Percentiles rank a stretch among this genome's conserved stretches.
phyloP scores from a whole-genome alignment of 2,329 filamentous ascomycete species.

The Colletotrichum sp. region DNA sequence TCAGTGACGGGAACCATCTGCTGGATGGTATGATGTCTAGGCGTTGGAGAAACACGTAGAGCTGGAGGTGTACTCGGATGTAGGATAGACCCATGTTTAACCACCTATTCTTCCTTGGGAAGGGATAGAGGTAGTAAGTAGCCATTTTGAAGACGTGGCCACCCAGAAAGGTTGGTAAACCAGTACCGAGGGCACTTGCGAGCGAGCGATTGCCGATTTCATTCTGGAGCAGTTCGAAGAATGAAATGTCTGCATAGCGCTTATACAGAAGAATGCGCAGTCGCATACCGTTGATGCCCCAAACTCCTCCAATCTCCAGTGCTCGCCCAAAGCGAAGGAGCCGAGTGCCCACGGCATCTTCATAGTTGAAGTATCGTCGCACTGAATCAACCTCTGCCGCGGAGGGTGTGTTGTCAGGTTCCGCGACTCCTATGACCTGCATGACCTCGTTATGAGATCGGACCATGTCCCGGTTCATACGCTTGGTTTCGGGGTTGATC shows the following conservation, averaged over 20 bases:
- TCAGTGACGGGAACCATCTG: slow-evolving; percentile 47
- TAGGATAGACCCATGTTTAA: slow-evolving; percentile 36
- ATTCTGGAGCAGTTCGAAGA: slow-evolving; percentile 45
- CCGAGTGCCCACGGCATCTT: slow-evolving; percentile 49
- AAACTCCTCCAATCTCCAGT: slow-evolving; percentile 49
- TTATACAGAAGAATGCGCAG: slow-evolving; percentile 62
- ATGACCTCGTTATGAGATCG: slow-evolving; percentile 69
- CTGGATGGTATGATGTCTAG: slow-evolving; percentile 49
- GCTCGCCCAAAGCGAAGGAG: slow-evolving; percentile 39
- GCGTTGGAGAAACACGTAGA: slow-evolving; percentile 59
- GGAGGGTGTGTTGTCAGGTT: slow-evolving; percentile 53
- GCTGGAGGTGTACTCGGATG: slow-evolving; percentile 53
- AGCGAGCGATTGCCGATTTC: slow-evolving; percentile 39
- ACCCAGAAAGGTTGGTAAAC: slow-evolving; percentile 43
- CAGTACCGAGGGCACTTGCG: slow-evolving; percentile 37
- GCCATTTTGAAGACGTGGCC: slow-evolving; percentile 36
- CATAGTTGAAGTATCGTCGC: slow-evolving; percentile 50
- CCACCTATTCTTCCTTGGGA: slow-evolving; percentile 20
- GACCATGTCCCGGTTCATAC: slow-evolving; percentile 61
- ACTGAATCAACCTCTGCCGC: slow-evolving; percentile 45
- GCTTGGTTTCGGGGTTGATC: slow-evolving; percentile 58
- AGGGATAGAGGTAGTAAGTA: slow-evolving; percentile 22
- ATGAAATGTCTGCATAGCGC: slow-evolving; percentile 52
- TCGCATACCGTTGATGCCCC: slow-evolving; percentile 58
- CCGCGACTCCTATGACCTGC: slow-evolving; percentile 66